phyloP scores from a whole-genome alignment of 2,329 filamentous ascomycete species.

The Cercospora brassicicola region DNA sequence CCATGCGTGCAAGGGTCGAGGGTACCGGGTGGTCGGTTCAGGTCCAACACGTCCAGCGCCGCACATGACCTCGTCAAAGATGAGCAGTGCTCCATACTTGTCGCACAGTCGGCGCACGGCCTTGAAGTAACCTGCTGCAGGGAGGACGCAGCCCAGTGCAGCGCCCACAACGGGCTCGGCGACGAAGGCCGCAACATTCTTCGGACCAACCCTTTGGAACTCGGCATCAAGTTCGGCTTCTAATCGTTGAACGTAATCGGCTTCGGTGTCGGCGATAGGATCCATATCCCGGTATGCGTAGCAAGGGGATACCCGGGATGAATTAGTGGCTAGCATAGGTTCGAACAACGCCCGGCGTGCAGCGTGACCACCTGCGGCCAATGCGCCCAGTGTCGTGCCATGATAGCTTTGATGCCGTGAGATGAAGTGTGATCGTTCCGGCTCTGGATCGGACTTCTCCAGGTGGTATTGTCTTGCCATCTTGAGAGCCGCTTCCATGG shows the following conservation, averaged over 20 bases:
- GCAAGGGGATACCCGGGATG: conserved; percentile 65
- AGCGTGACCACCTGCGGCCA: conserved; percentile 64
- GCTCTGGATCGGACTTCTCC: conserved; percentile 55
- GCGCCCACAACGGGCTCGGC: conserved; percentile 72
- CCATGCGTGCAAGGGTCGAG: conserved; percentile 58
- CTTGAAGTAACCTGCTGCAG: conserved; percentile 66
- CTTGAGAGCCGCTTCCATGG: conserved; percentile 68
- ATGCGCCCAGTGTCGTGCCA: conserved; percentile 67
- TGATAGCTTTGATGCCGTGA: conserved; percentile 67
- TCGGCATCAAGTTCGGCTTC: conserved; percentile 66
- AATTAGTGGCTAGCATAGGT: conserved; percentile 54
- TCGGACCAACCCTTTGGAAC: conserved; percentile 63
- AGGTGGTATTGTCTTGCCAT: conserved; percentile 66
- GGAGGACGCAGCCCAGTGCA: conserved; percentile 67
- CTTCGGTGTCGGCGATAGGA: conserved; percentile 44
- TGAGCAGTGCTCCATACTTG: conserved; percentile 70
- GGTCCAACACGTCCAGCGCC: conserved; percentile 62
- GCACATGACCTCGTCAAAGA: conserved; percentile 77
- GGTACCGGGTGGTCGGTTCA: conserved; percentile 31
- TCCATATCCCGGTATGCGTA: conserved; percentile 60
- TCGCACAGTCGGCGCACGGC: conserved; percentile 69
- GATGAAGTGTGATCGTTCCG: conserved; percentile 61
- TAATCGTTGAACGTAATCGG: conserved; percentile 61
- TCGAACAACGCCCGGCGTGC: conserved; percentile 63
- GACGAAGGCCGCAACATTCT: conserved; percentile 69